Base-by-base conservation (phyloP, 1,284 basidiomycete species). In the Fereydounia khargensis region DNA sequence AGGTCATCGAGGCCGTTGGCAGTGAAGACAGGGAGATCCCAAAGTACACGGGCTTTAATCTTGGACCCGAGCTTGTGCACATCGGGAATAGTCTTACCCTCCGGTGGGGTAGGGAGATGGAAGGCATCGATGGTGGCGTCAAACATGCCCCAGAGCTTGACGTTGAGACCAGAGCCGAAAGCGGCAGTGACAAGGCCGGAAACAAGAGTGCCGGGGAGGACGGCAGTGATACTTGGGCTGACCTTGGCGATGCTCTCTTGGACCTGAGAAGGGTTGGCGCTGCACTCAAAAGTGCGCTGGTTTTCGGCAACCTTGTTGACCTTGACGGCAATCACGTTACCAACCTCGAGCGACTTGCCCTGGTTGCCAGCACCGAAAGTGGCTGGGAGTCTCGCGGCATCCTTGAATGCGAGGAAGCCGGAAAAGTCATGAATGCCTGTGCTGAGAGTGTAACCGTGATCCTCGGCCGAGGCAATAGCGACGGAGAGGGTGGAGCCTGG, bases 111-210 rank as follows among this genome's bases (percentile, higher is more conserved):
- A 3, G 80, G 80, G 17, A 97, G 78, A 77, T 98, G 92, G 53
- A 86, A 83, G 33, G 85, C 79, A 72, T 96, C 91, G 39, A 91
- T 82, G 0, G 91, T 94, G 22, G 90, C 94, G 39, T 91, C 86
- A 76, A 92, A 97, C 78, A 89, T 94, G 2, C 92, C 94, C 23
- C 92, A 82, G 17, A 97, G 81, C 78, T 94, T 91, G 37, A 98
- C 80, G 70, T 89, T 89, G 40, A 98, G 79, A 19, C 96, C 95
- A 17, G 80, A 81, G 14, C 86, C 81, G 28, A 85, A 80, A n/a
- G 88, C 81, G 7, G 85, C 84, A 3, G 91, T 96, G 48, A 98
- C 81, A 23, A 96, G 81, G 14, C 83, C 85, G 73, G 87, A 85
- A n/a, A 94, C 89, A 10, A 92, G 81, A 20, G 83, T 81, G 7